These are phyloP conservation scores for Trypanosoma melophagium DNA, from an alignment of 208 protist species.

Conservation along the genomic window DNA sequence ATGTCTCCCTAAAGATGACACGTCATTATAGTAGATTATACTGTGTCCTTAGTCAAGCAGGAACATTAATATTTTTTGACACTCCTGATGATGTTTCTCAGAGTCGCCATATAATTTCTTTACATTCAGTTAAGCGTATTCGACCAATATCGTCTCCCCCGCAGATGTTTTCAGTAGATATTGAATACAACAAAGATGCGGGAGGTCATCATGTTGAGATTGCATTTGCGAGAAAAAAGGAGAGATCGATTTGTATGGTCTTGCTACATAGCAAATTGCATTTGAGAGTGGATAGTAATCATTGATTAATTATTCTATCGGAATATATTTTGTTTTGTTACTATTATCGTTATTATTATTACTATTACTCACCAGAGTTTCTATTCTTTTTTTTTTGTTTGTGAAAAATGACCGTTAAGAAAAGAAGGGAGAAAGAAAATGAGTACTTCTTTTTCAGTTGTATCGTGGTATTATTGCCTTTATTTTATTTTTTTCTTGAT, in stretches of 20 bases:
- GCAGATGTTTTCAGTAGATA: constrained; percentile 7
- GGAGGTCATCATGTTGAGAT: constrained; percentile 13
- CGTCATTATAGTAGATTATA: constrained; percentile 11
- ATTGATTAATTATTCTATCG: background rate
- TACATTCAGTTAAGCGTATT: background rate
- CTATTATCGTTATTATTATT: background rate
- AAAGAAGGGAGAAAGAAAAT: too few relatives aligned
- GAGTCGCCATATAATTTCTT: constrained; percentile 11
- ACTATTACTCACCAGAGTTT: too few relatives aligned
- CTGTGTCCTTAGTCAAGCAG: constrained; percentile 12
- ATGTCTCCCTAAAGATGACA: constrained; percentile 10
- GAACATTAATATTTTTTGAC: constrained; percentile 18
- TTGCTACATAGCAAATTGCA: background rate
- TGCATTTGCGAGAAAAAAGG: constrained; percentile 9
- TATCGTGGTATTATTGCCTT: too few relatives aligned
- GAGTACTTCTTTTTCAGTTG: too few relatives aligned
- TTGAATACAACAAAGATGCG: constrained; percentile 6
- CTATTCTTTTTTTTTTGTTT: background rate
- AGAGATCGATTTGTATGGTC: constrained; percentile 7
- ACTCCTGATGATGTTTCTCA: constrained; percentile 13
- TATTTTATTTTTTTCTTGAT: too few relatives aligned
- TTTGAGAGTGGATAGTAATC: background rate
- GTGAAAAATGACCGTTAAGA: too few relatives aligned
- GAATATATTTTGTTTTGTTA: background rate
- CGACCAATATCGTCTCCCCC: constrained; percentile 3